A percentile compares a stretch with the other conserved stretches of the same genome.
phyloP scores from a whole-genome alignment of 768 basidiomycete genomes.

The Suillus occidentalis region DNA sequence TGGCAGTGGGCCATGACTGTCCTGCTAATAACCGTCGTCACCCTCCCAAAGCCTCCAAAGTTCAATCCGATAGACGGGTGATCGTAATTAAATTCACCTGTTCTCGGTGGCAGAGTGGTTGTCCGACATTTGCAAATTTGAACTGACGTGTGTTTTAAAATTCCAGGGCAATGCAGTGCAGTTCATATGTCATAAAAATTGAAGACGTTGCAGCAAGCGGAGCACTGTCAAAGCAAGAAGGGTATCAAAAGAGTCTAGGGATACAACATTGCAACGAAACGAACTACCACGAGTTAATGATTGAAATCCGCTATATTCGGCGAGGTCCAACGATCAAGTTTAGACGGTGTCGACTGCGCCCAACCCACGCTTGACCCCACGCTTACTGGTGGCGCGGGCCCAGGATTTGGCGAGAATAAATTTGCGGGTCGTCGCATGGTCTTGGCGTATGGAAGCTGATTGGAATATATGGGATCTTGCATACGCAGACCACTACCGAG shows the following conservation, averaged over 20 bases:
- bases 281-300: constrained; percentile 1
- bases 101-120: neutral
- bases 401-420: constrained; percentile 43
- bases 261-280: constrained; percentile 1
- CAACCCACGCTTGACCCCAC: constrained; percentile 25
- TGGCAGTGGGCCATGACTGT: neutral
- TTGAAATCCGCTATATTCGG: constrained; percentile 1
- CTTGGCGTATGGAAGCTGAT: constrained; percentile 17
- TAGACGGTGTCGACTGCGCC: constrained; percentile 2
- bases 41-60: neutral
- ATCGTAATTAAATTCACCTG: neutral
- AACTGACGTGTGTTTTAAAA: neutral
- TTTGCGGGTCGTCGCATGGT: constrained; percentile 48
- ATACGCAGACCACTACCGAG: constrained; percentile 44
- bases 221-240: constrained; percentile 5
- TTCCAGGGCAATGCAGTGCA: neutral
- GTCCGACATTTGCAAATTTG: neutral
- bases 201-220: neutral
- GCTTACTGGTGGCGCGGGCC: constrained; percentile 36
- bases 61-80: neutral
- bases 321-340: neutral
- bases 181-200: neutral
- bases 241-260: constrained; percentile 12
- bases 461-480: constrained; percentile 38
- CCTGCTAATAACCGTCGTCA: neutral